Evolutionary conservation across 208 protist genomes (phyloP), one percentile per base, ranked within the genome.

Genomic region (Trypanosoma brucei): DNA sequence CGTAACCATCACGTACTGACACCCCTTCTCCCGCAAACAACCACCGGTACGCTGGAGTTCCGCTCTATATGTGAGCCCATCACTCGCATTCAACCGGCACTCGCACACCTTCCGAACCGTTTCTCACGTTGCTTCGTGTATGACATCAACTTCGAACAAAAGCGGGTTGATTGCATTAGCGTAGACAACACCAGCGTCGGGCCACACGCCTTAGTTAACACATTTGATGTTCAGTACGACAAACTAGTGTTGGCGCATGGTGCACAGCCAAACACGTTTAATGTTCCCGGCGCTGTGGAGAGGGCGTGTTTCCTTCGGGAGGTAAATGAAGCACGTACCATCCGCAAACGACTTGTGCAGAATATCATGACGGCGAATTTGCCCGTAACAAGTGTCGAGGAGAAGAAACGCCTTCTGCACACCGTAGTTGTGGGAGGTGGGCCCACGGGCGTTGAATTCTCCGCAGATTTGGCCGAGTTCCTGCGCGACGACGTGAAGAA

Each of bases 1-100:
- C 77, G 90, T 42, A 97, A 97, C 62, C 92, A 97, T 76, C 94
- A 96, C 70, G 80, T 97, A n/a, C 97, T 97, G 67, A 97, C 94
- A n/a, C 94, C 94, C 33, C 84, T 98, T n/a, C 79, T 98, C 3
- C 85, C 94, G 3, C 80, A 93, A 55, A 92, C 89, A 13, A 91
- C 88, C 40, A 91, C 89, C 6, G 94, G 94, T n/a, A 95, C 92
- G 30, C 75, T 97, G 3, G 92, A 97, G 75, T 94, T 96, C 65
- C 78, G 94, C 55, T 79, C 85, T 13, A 84, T 96, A 8, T 89
- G 87, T 55, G 89, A 97, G 76, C 86, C 90, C 46, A 92, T 96
- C 62, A 75, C 62, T 37, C 81, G 84, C 62, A 88, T 94, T 58
- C 70, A 85, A 56, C 91, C 87, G 30, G 78, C 86, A 6, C 88